Conservation (phyloP, 352 stramenopile genomes). For the Globisporangium polare region DNA sequence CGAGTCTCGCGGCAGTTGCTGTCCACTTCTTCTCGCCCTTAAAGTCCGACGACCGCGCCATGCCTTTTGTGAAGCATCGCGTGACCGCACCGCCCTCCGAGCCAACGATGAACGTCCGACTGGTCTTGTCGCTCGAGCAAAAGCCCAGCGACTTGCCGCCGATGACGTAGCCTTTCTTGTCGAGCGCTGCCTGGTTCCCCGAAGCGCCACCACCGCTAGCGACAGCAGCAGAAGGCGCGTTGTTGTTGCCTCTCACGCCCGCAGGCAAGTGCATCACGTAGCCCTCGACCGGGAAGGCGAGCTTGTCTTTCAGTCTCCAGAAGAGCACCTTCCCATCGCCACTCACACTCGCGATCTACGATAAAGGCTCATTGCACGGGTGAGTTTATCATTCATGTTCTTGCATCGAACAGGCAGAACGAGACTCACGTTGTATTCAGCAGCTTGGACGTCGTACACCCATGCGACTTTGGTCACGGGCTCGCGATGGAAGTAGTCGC, state of each 20-base stretch:
- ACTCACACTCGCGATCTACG: slow-evolving; percentile 66
- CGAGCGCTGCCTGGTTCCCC: not conserved
- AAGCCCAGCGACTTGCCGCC: slow-evolving; percentile 68
- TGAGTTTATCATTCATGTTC: too few relatives aligned
- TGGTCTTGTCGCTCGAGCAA: slow-evolving; percentile 60
- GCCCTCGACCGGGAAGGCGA: slow-evolving; percentile 79
- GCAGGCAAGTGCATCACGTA: slow-evolving; percentile 66
- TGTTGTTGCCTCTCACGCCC: slow-evolving; percentile 9
- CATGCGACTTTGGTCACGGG: slow-evolving; percentile 80
- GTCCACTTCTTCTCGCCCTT: slow-evolving; percentile 84
- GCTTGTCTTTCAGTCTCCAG: slow-evolving; percentile 85
- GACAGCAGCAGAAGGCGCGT: not conserved
- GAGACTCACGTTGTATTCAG: slow-evolving; percentile 61
- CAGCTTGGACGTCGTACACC: slow-evolving; percentile 70
- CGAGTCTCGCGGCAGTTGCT: slow-evolving; percentile 51
- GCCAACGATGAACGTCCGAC: slow-evolving; percentile 67
- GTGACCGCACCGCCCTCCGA: slow-evolving; percentile 67
- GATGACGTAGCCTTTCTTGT: slow-evolving; percentile 26
- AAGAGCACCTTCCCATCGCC: slow-evolving; percentile 85
- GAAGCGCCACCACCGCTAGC: slow-evolving; percentile 2
- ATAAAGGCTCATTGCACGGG: not conserved
- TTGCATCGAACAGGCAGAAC: not conserved
- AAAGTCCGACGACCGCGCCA: slow-evolving; percentile 50
- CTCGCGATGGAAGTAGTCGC: slow-evolving; percentile 88
- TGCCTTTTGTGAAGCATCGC: slow-evolving; percentile 59